Conservation (phyloP, 1,284 basidiomycete genomes). For the Microbotryum saponariae region DNA sequence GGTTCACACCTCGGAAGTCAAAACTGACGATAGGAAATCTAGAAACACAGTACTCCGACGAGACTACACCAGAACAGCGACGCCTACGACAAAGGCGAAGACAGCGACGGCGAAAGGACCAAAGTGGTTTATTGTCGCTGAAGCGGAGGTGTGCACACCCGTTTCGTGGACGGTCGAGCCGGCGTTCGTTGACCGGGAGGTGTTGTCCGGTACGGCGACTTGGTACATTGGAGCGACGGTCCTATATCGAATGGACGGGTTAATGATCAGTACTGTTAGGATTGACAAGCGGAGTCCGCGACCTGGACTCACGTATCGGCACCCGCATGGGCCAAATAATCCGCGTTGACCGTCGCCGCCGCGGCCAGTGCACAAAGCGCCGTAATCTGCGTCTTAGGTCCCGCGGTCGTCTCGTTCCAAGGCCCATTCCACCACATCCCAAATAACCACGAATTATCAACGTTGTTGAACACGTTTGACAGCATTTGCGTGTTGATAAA, state of each 20-base stretch:
- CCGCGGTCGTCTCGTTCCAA: constrained; percentile 28
- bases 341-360: constrained; percentile 19
- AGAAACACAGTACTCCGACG: too few relatives aligned
- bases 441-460: constrained; percentile 24
- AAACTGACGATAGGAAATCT: too few relatives aligned
- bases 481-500: constrained; percentile 27
- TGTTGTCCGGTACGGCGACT: constrained; percentile 2
- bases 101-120: too few relatives aligned
- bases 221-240: neutral
- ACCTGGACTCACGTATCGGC: too few relatives aligned
- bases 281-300: too few relatives aligned
- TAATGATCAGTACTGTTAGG: too few relatives aligned
- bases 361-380: constrained; percentile 17
- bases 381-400: constrained; percentile 26
- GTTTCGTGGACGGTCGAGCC: neutral
- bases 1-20: too few relatives aligned
- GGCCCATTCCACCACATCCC: constrained; percentile 25
- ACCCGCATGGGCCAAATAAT: constrained; percentile 8
- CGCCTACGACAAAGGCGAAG: too few relatives aligned
- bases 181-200: neutral
- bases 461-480: constrained; percentile 20
- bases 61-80: too few relatives aligned
- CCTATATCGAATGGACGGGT: neutral
- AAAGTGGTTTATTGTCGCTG: too few relatives aligned
- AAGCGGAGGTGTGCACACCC: too few relatives aligned